Evolutionary conservation across 768 basidiomycete species (phyloP).

Genomic region (Mycena indigotica): DNA sequence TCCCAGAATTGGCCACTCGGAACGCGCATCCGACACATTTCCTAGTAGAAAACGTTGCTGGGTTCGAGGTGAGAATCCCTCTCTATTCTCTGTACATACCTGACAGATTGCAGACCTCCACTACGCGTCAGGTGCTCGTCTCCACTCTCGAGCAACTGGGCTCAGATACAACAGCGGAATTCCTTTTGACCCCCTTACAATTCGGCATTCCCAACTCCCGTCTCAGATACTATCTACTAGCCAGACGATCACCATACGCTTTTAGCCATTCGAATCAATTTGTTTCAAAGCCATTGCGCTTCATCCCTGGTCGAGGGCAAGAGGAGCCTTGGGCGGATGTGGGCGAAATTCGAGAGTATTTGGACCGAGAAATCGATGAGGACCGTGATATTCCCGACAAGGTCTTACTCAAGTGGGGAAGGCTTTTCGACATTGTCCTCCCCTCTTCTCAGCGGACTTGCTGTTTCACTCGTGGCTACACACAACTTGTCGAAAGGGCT

Average conservation of each 20-base stretch:
- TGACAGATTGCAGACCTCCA: conserved; percentile 52
- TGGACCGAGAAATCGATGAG: conserved; percentile 10
- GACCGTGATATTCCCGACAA: conserved; percentile 19
- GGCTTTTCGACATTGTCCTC: conserved; percentile 76
- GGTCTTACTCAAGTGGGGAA: conserved; percentile 72
- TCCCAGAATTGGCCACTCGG: conserved; percentile 55
- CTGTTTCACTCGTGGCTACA: conserved; percentile 84
- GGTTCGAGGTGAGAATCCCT: conserved; percentile 67
- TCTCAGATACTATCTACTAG: conserved; percentile 77
- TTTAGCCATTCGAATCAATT: conserved; percentile 34
- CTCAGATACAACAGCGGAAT: conserved; percentile 61
- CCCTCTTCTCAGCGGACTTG: conserved; percentile 66
- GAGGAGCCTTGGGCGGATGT: neutral
- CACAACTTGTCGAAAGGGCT: conserved; percentile 72
- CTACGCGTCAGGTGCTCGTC: conserved; percentile 59
- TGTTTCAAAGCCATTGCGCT: conserved; percentile 42
- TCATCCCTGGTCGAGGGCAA: conserved; percentile 47
- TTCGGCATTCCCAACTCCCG: conserved; percentile 84
- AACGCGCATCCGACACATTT: conserved; percentile 57
- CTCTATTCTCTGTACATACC: conserved; percentile 3
- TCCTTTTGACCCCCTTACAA: conserved; percentile 74
- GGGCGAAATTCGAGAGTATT: conserved; percentile 1
- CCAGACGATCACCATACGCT: conserved; percentile 47
- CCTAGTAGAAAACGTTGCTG: conserved; percentile 80
- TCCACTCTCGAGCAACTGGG: conserved; percentile 53